Conservation (phyloP, 2,329 filamentous ascomycete species). For the Parascedosporium putredinis region DNA sequence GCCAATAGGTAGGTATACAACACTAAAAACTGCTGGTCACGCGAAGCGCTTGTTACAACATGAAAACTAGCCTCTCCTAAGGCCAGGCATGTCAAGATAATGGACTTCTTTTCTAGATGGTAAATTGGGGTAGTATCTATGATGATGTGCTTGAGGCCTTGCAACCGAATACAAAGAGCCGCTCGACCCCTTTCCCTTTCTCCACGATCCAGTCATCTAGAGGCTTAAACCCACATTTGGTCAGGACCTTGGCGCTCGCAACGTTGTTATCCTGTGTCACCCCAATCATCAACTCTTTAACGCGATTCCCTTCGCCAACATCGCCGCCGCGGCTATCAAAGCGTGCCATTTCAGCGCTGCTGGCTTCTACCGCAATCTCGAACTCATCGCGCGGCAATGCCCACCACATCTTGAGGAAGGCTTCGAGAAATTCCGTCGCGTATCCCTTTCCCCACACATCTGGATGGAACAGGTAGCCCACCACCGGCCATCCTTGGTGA, state of each 20-base stretch:
- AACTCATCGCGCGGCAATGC: constrained; percentile 34
- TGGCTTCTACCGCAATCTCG: constrained; percentile 31
- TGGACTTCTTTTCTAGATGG: too few species aligned
- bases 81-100: too few species aligned
- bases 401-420: constrained; percentile 36
- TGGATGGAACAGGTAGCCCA: constrained; percentile 46
- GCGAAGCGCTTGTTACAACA: too few species aligned
- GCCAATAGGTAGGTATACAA: too few species aligned
- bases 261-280: constrained; percentile 38
- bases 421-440: constrained; percentile 44
- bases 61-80: too few species aligned
- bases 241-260: constrained; percentile 44
- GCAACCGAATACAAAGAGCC: constrained; percentile 1
- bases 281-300: constrained; percentile 33
- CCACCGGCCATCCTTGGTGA: constrained; percentile 41
- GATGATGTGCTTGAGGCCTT: neutral
- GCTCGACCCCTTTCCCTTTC: neutral
- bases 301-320: constrained; percentile 14
- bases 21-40: too few species aligned
- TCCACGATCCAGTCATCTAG: neutral
- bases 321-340: constrained; percentile 9
- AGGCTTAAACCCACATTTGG: constrained; percentile 41
- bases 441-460: constrained; percentile 46
- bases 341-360: constrained; percentile 26
- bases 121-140: neutral